Evolutionary conservation across 2,329 filamentous ascomycete genomes (phyloP).

Genomic region (Talaromyces sp.): DNA sequence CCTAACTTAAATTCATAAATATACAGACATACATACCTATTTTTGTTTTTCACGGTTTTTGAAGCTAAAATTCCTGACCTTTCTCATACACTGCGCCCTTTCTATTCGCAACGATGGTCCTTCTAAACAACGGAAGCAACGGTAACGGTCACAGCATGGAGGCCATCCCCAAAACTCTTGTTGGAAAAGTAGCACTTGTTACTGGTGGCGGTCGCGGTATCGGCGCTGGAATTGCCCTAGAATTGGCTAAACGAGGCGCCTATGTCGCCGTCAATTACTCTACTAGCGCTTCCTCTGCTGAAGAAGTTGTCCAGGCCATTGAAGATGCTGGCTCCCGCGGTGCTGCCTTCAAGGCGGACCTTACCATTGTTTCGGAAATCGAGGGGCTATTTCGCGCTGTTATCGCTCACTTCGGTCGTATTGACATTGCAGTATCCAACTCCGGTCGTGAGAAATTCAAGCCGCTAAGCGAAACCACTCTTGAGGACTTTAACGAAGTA

Average conservation of each 20-base stretch:
- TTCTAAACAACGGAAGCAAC: conserved; percentile 4
- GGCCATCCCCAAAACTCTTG: conserved; percentile 3
- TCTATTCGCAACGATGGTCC: background rate
- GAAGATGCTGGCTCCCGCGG: conserved; percentile 60
- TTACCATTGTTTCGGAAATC: conserved; percentile 61
- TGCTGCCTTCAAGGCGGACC: conserved; percentile 63
- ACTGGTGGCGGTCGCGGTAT: conserved; percentile 37
- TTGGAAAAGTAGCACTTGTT: conserved; percentile 32
- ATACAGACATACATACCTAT: background rate
- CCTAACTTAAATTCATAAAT: background rate
- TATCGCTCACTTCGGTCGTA: conserved; percentile 59
- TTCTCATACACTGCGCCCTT: background rate
- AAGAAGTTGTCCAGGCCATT: conserved; percentile 63
- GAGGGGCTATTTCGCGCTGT: conserved; percentile 60
- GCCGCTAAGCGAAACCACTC: conserved; percentile 19
- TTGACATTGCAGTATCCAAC: conserved; percentile 66
- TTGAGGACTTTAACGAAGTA: conserved; percentile 45
- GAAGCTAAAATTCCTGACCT: background rate
- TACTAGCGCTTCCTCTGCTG: conserved; percentile 60
- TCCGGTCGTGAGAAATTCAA: conserved; percentile 45
- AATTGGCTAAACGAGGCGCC: conserved; percentile 37
- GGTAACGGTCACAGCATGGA: background rate
- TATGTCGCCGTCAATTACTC: conserved; percentile 42
- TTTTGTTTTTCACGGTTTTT: background rate
- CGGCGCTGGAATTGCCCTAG: conserved; percentile 38